Conservation (phyloP, 139 green algal species). For the Trebouxia sp. region DNA sequence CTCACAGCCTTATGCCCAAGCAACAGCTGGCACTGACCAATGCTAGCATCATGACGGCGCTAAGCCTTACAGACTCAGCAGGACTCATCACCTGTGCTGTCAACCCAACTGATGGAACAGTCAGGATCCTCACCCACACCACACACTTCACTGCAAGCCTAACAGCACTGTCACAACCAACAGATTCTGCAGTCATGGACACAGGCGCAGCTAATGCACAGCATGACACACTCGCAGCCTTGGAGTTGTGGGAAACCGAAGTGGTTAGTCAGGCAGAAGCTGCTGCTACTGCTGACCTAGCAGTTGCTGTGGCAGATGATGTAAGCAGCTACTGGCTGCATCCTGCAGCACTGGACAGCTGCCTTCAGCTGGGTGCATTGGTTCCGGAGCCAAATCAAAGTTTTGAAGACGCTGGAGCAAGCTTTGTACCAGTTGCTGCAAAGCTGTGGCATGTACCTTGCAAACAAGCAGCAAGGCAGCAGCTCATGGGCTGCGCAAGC, state of each 20-base stretch:
- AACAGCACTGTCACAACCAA: background rate
- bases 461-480: background rate
- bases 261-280: background rate
- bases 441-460: background rate
- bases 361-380: slow-evolving; percentile 3
- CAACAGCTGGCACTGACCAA: background rate
- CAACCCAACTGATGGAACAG: background rate
- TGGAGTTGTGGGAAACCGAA: background rate
- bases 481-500: background rate
- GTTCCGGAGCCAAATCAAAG: background rate
- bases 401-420: background rate
- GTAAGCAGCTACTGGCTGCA: slow-evolving; percentile 21
- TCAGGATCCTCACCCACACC: background rate
- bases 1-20: background rate
- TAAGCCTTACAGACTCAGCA: background rate
- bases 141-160: slow-evolving; percentile 12
- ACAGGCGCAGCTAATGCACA: background rate
- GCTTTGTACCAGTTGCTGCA: background rate
- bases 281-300: background rate
- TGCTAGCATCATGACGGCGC: background rate
- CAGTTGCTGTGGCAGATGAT: background rate
- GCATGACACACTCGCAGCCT: background rate
- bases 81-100: slow-evolving; percentile 10
- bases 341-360: slow-evolving; percentile 11
- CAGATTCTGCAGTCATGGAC: background rate